Evolutionary conservation across 108 stramenopile genomes (phyloP).

Genomic region (Nitzschia sp.): DNA sequence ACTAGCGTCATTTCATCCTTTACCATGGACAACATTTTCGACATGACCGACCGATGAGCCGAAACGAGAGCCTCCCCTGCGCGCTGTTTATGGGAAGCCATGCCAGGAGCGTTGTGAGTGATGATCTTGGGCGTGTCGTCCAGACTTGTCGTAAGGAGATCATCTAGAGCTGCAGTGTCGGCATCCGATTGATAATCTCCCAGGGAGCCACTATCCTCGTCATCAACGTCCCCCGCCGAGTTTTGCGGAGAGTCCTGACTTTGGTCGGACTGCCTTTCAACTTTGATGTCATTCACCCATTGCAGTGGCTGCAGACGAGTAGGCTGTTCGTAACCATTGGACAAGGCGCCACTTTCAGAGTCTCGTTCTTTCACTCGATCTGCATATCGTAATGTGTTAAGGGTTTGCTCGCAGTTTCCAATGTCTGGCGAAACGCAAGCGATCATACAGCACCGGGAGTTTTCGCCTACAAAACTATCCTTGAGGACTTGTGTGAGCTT

Average conservation of each 20-base stretch:
- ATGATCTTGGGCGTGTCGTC: background rate
- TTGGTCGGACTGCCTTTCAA: slow-evolving; percentile 24
- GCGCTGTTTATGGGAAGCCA: slow-evolving; percentile 14
- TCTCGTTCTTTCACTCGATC: slow-evolving; percentile 94
- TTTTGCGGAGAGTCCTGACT: slow-evolving; percentile 30
- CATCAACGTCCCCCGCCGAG: slow-evolving; percentile 47
- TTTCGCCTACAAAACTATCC: slow-evolving; percentile 92
- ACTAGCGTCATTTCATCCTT: slow-evolving; percentile 78
- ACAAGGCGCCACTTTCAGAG: slow-evolving; percentile 64
- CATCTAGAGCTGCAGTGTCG: slow-evolving; percentile 24
- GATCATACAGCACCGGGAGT: slow-evolving; percentile 96
- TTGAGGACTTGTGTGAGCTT: slow-evolving; percentile 97
- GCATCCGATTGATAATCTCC: slow-evolving; percentile 14
- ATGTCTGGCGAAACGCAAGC: slow-evolving; percentile 95
- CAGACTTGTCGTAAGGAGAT: slow-evolving; percentile 15
- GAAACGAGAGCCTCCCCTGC: slow-evolving; percentile 52
- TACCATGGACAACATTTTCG: slow-evolving; percentile 62
- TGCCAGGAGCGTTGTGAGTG: background rate
- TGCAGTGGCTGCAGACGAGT: slow-evolving; percentile 9
- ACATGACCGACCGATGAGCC: slow-evolving; percentile 63
- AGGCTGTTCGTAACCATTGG: slow-evolving; percentile 31
- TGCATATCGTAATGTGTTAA: slow-evolving; percentile 98
- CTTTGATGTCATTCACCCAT: background rate
- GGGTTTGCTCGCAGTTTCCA: slow-evolving; percentile 93
- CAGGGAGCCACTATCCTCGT: slow-evolving; percentile 25